phyloP scores from a whole-genome alignment of 192 early-diverging fungal genomes.

The Spinellus fusiger region DNA sequence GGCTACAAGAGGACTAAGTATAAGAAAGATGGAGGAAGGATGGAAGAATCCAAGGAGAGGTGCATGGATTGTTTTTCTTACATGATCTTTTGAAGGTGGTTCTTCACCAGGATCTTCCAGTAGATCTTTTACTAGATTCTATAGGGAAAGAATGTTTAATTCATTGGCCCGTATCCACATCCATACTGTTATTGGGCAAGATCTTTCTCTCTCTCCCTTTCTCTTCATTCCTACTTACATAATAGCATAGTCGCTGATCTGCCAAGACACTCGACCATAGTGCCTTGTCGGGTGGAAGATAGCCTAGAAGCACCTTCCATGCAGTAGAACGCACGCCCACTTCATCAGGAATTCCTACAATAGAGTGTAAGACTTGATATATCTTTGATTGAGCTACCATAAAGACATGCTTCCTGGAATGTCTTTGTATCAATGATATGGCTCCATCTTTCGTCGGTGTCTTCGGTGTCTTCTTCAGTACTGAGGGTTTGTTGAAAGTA shows the following conservation, averaged over 20 bases:
- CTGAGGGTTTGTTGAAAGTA: constrained; percentile 16
- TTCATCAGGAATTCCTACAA: constrained; percentile 71
- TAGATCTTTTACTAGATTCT: constrained; percentile 56
- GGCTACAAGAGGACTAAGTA: constrained; percentile 1
- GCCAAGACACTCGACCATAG: constrained; percentile 44
- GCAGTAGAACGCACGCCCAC: constrained; percentile 49
- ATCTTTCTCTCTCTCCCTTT: neutral
- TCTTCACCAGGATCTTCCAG: constrained; percentile 51
- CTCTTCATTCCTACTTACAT: constrained; percentile 35
- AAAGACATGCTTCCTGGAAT: constrained; percentile 53
- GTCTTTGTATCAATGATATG: constrained; percentile 40
- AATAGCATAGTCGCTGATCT: constrained; percentile 51
- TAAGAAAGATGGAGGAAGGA: constrained; percentile 1
- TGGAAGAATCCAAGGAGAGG: neutral
- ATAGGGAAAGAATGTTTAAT: neutral
- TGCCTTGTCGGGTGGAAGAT: constrained; percentile 60
- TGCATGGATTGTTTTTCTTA: constrained; percentile 7
- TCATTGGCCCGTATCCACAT: too few species aligned
- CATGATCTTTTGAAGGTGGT: constrained; percentile 35
- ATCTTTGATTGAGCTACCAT: constrained; percentile 32
- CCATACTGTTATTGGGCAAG: neutral
- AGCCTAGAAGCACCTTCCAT: constrained; percentile 69
- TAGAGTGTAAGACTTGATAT: neutral
- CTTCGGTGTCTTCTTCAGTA: neutral
- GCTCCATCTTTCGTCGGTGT: constrained; percentile 10